Conservation (phyloP, 129 eudicot genomes). For the Centella asiatica region DNA sequence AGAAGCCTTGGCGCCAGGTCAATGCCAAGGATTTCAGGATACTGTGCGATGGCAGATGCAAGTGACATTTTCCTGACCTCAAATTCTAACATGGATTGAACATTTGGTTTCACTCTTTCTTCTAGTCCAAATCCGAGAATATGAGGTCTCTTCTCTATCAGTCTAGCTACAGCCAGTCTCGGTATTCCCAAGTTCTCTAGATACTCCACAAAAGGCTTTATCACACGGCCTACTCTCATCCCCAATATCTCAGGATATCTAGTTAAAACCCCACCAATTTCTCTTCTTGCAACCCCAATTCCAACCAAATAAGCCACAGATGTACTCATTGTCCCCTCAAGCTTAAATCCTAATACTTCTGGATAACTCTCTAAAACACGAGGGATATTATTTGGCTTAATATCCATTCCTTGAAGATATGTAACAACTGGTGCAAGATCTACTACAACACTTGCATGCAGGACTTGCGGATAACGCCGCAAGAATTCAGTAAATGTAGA, state of each 20-base stretch:
- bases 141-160: slow-evolving; percentile 85
- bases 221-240: slow-evolving; percentile 84
- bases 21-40: slow-evolving; percentile 83
- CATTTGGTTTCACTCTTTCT: slow-evolving; percentile 65
- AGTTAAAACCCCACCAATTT: slow-evolving; percentile 76
- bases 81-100: slow-evolving; percentile 41
- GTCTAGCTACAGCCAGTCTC: slow-evolving; percentile 57
- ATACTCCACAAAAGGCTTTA: slow-evolving; percentile 91
- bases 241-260: slow-evolving; percentile 81
- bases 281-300: slow-evolving; percentile 90
- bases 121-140: slow-evolving; percentile 83
- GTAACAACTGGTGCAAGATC: slow-evolving; percentile 91
- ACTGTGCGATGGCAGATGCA: slow-evolving; percentile 65
- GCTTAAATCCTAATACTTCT: slow-evolving; percentile 87
- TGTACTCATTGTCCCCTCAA: slow-evolving; percentile 98
- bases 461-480: slow-evolving; percentile 85
- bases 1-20: slow-evolving; percentile 48
- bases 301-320: slow-evolving; percentile 96
- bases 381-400: slow-evolving; percentile 70
- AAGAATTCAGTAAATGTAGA: slow-evolving; percentile 66
- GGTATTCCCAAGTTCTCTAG: slow-evolving; percentile 75
- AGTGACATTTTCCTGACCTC: slow-evolving; percentile 54
- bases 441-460: slow-evolving; percentile 92
- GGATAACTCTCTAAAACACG: slow-evolving; percentile 83
- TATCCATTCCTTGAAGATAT: slow-evolving; percentile 85